A percentile compares a stretch with the other conserved stretches of the same genome.
Conservation (phyloP, 2,329 filamentous ascomycete genomes). For the Exophiala aquamarina region DNA sequence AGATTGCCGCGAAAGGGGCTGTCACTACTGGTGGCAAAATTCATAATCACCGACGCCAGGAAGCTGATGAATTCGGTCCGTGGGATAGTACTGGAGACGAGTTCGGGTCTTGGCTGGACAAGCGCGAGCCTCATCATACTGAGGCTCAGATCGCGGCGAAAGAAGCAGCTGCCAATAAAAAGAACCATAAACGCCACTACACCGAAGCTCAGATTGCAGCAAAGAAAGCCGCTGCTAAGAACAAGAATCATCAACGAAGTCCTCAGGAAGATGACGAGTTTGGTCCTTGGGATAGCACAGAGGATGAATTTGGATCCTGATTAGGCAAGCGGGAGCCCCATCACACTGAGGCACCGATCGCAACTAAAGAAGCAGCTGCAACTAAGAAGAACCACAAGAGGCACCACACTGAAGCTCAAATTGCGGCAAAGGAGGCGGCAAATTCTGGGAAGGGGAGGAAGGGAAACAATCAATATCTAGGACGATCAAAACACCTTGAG, state of each 20-base stretch:
- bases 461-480: no score
- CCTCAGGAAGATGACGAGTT: slow-evolving; percentile 4
- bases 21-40: background rate
- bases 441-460: background rate
- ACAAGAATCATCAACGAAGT: background rate
- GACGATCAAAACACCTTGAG: no score
- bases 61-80: slow-evolving; percentile 12
- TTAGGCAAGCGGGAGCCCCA: slow-evolving; percentile 9
- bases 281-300: slow-evolving; percentile 8
- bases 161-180: background rate
- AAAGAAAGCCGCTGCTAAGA: slow-evolving; percentile 5
- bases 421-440: slow-evolving; percentile 14
- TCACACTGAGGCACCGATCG: slow-evolving; percentile 13
- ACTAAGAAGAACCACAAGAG: slow-evolving; percentile 5
- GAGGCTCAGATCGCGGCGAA: slow-evolving; percentile 14
- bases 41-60: background rate
- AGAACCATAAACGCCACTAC: background rate
- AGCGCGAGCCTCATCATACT: slow-evolving; percentile 11
- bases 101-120: slow-evolving; percentile 14
- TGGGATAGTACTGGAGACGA: slow-evolving; percentile 13
- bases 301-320: slow-evolving; percentile 12
- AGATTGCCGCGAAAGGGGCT: slow-evolving; percentile 3
- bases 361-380: slow-evolving; percentile 7
- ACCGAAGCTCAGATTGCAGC: slow-evolving; percentile 12
- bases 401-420: slow-evolving; percentile 17